Evolutionary conservation across 1,284 basidiomycete genomes (phyloP), one percentile per base, ranked within the genome.

Genomic region (Ganoderma leucocontextum): DNA sequence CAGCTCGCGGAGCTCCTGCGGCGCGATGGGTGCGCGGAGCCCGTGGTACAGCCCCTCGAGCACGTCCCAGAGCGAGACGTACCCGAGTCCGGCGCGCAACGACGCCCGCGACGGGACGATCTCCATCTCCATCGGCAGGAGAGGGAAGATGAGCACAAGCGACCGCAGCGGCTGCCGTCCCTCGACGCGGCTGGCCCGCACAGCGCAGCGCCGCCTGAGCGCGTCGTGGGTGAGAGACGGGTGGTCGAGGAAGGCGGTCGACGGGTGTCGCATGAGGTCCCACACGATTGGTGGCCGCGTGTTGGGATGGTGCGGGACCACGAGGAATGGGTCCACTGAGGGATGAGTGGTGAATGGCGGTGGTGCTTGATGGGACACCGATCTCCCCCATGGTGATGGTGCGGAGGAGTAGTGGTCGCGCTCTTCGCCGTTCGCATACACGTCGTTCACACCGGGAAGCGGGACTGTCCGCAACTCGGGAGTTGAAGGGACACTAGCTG

Each of bases 11-110:
- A 60, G 33, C 35, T 63, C 66, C 8, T 60, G 36, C 10, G 60
- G 36, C 36, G 33, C 38, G 9, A 64, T 29, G 29, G 58, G 62
- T 15, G 38, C 25, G 36, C 58, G 66, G 9, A 67, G 62, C 19
- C 25, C 62, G 19, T n/a, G 22, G 64, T 72, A 67, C 8, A 73
- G 57, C 33, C 64, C 66, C 25, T 64, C 42, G 41, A 73, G 69
- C 7, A 72, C 71, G 59, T 73, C 69, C 25, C 35, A 39, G 39
- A 73, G 47, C 13, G 69, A 70, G 33, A 70, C 44, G 62, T 25
- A 60, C 25, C 59, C 3, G n/a, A 44, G 17, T 4, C 41, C 35
- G 7, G 42, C 35, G 12, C 9, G 36, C 6, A n/a, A 6, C 19
- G 47, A n/a, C 19, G 36, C 35, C 12, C 47, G 62, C 49, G 52